A percentile compares a stretch with the other conserved stretches of the same genome.
Conservation (phyloP, 1,139 yeast species). For the Ogataea hybrid region DNA sequence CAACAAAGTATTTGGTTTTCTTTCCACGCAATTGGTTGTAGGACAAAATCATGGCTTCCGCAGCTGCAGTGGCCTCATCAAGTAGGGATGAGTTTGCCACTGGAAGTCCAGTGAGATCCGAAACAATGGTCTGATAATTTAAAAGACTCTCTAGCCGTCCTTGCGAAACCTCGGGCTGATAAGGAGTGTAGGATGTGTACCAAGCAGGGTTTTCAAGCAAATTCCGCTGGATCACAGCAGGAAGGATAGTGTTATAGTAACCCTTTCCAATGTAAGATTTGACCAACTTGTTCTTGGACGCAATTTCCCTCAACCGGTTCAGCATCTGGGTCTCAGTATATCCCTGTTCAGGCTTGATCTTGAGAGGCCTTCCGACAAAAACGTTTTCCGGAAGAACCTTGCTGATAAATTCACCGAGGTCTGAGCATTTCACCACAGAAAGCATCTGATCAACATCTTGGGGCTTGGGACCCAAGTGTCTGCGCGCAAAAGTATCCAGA, state of each 20-base stretch:
- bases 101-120: slow-evolving; percentile 88
- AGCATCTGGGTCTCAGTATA: slow-evolving; percentile 81
- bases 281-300: slow-evolving; percentile 67
- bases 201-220: slow-evolving; percentile 92
- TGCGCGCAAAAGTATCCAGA: slow-evolving; percentile 80
- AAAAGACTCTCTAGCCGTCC: slow-evolving; percentile 89
- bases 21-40: slow-evolving; percentile 68
- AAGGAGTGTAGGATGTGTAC: slow-evolving; percentile 98
- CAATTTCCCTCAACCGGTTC: slow-evolving; percentile 62
- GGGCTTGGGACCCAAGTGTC: slow-evolving; percentile 87
- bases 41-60: slow-evolving; percentile 91
- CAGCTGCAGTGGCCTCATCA: slow-evolving; percentile 98
- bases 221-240: slow-evolving; percentile 92
- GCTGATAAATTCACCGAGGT: slow-evolving; percentile 66
- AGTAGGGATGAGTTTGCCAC: slow-evolving; percentile 91
- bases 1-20: slow-evolving; percentile 68
- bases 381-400: slow-evolving; percentile 79
- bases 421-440: slow-evolving; percentile 57
- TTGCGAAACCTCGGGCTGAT: slow-evolving; percentile 97
- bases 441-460: slow-evolving; percentile 65
- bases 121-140: slow-evolving; percentile 85
- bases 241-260: slow-evolving; percentile 84
- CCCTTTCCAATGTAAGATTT: slow-evolving; percentile 91
- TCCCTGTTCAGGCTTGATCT: slow-evolving; percentile 66
- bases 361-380: slow-evolving; percentile 62